Base-by-base conservation (phyloP, 163 green algal species). In the Scenedesmus sp. region DNA sequence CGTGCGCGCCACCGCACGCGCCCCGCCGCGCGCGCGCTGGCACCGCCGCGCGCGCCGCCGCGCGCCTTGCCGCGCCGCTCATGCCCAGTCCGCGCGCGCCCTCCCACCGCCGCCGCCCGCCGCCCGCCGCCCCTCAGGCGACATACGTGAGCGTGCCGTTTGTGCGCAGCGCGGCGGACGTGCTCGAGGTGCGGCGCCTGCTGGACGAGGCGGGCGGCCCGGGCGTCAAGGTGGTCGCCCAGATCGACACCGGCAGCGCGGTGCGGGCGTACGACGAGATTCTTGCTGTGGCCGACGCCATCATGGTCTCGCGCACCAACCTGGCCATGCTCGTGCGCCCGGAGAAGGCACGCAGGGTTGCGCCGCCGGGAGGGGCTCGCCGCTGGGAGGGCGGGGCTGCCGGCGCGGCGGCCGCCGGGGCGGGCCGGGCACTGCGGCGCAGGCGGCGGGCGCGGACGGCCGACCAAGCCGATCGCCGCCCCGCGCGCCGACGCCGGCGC, bases 151-250 rank as follows among this genome's bases (percentile, higher is more conserved):
- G 87, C 89, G 15, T 93, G 79, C 47, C 74, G 3, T 96, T 96
- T 54, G 91, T 96, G 56, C 92, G 94, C 75, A 89, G 78, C 62
- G 89, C 85, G 22, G 85, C 89, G 42, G 92, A 96, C 69, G 89
- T 96, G 39, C 29, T 58, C 18, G 31, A 45, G 50, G 64, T 84
- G 70, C 26, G 24, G 24, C 22, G 42, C 26, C 71, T 87, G 56
- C 84, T 94, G 48, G 79, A 86, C 66, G 82, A 83, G 5, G 84
- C 65, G 29, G 86, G 85, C 36, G 87, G 83, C 0, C 4, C 76
- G 0, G 4, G 56, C 7, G 42, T 75, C 34, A 81, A 91, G 64
- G 87, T 96, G 72, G 90, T 96, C 51, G 81, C 90, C 28, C 94
- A 96, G 85, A 91, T 97, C 33, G 89, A 94, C 78, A 94, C 91